Evolutionary conservation across 2,329 filamentous ascomycete species (phyloP), one percentile per base, ranked within the genome.

Genomic region (Parastagonospora avenae): DNA sequence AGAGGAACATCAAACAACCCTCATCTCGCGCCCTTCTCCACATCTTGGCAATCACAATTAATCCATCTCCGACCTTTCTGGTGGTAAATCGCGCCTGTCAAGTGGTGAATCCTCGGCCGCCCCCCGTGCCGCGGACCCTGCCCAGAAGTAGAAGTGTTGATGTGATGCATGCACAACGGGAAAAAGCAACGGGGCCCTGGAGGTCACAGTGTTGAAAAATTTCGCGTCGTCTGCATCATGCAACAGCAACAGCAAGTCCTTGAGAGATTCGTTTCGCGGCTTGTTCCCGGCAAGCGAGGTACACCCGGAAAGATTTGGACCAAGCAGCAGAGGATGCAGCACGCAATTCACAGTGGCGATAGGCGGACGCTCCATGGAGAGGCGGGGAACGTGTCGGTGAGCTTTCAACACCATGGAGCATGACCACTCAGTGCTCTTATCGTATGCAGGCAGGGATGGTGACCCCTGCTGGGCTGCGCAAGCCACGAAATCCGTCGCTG

Each of bases 11-110:
- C 59, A 64, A 64, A 66, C 61, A 38, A 44, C 42, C 46, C 48
- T 64, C 62, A 63, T 66, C 59, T 65, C 59, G 45, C 48, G 49
- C 42, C 48, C 48, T 62, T 61, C 63, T 61, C 63, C 63, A 64
- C 55, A 59, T 39, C 48, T 63, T 64, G 58, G 57, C 55, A 46
- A 43, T 16, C 38, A 46, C 51, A 3, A 48, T 27, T 24, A 41
- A 31, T 36, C 30, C 35, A 24, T 29, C 35, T 12, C 16, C 27
- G 27, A 37, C 46, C 36, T 50, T 45, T 42, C 37, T 48, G 40
- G 39, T 45, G 42, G 54, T 52, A 39, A 42, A 31, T 11, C 16
- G 16, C 37, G 6, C 12, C 24, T 40, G 24, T 40, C 37, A 40
- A 40, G 12, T 37, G 28, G 37, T 39, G 37, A 16, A 39, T 16